Percentiles rank a stretch among this genome's conserved stretches.
Conservation (phyloP, 2,329 filamentous ascomycete species). For the Monilinia fructicola region DNA sequence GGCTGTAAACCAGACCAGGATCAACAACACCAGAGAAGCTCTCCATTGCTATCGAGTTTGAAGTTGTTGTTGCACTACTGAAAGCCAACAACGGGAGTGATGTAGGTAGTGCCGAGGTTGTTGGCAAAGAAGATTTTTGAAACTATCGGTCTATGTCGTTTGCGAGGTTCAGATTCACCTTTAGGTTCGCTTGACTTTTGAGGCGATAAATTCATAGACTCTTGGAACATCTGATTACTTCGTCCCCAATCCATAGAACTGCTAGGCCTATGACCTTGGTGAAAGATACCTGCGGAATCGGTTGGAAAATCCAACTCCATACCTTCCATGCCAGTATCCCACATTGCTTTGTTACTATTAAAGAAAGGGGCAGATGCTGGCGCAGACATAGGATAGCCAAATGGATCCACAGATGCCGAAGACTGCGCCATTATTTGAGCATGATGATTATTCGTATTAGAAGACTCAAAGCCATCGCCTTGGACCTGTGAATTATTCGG, state of each 20-base stretch:
- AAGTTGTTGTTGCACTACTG: conserved; percentile 43
- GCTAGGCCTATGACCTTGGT: conserved; percentile 47
- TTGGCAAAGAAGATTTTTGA: conserved; percentile 41
- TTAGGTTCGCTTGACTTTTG: conserved; percentile 26
- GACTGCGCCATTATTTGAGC: conserved; percentile 51
- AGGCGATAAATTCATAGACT: conserved; percentile 39
- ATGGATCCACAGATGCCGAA: conserved; percentile 56
- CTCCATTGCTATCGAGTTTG: conserved; percentile 53
- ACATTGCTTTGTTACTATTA: conserved; percentile 50
- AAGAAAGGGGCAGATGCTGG: conserved; percentile 51
- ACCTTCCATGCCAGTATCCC: conserved; percentile 52
- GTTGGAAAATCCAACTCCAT: conserved; percentile 61
- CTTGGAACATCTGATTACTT: conserved; percentile 56
- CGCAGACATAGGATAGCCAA: conserved; percentile 60
- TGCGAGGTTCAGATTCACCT: conserved; percentile 34
- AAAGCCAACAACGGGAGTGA: conserved; percentile 46
- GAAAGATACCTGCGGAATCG: conserved; percentile 40
- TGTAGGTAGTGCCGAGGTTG: conserved; percentile 42
- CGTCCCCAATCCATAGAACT: conserved; percentile 59
- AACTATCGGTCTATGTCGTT: conserved; percentile 50
- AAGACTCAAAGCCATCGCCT: conserved; percentile 36
- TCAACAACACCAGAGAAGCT: conserved; percentile 53
- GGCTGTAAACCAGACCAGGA: conserved; percentile 58
- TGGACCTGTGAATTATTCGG: conserved; percentile 37
- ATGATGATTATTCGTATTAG: conserved; percentile 38